Evolutionary conservation across 129 eudicot species (phyloP).

Genomic region (Cynara cardunculus): DNA sequence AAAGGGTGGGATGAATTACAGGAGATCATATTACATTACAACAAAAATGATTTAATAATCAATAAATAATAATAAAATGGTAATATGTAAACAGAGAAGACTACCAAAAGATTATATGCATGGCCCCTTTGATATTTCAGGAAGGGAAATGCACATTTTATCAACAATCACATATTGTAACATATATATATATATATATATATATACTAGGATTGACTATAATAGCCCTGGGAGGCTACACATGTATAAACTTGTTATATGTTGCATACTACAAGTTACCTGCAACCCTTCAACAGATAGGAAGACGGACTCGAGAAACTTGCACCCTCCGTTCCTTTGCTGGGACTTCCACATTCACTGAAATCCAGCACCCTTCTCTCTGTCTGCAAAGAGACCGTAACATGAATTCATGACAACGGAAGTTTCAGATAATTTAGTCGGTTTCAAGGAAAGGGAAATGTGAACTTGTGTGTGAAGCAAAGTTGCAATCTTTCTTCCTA

Average conservation of each 20-base stretch:
- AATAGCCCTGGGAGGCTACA: neutral
- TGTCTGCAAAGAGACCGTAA: constrained; percentile 35
- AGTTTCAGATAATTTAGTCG: neutral
- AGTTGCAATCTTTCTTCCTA: too few species aligned
- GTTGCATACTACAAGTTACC: constrained; percentile 33
- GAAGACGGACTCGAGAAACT: constrained; percentile 66
- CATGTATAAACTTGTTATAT: constrained; percentile 9
- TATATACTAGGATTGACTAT: constrained; percentile 6
- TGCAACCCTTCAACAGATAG: constrained; percentile 65
- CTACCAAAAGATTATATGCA: neutral
- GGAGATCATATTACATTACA: neutral
- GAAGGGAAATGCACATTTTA: neutral
- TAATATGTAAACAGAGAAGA: neutral
- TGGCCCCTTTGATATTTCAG: neutral
- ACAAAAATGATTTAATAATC: neutral
- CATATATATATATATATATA: constrained; percentile 2
- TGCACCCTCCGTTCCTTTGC: constrained; percentile 39
- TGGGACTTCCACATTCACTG: constrained; percentile 79
- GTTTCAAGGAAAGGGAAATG: neutral
- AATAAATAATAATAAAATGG: neutral
- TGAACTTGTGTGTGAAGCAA: neutral
- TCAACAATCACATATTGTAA: constrained; percentile 10
- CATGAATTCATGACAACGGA: neutral
- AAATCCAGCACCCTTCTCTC: constrained; percentile 88
- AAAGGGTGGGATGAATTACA: neutral